Percentiles rank a stretch among this genome's conserved stretches.
These are phyloP conservation scores for Mycena rosella DNA, from an alignment of 768 basidiomycete species.

Conservation along the genomic window DNA sequence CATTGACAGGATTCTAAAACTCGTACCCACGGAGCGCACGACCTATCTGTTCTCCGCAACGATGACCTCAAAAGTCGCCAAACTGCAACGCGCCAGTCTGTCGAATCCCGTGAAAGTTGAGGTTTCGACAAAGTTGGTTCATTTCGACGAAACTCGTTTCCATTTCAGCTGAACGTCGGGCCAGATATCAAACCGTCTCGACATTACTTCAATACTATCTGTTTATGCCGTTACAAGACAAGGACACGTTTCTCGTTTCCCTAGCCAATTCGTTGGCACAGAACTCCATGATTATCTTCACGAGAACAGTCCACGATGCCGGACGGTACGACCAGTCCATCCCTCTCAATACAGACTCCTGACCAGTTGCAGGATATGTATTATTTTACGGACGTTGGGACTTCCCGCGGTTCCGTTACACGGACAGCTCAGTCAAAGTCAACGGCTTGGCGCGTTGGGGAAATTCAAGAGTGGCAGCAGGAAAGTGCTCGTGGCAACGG, in stretches of 20 bases:
- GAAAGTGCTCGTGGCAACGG: constrained; percentile 93
- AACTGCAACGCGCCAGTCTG: constrained; percentile 94
- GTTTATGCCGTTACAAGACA: constrained; percentile 90
- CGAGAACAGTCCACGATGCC: constrained; percentile 94
- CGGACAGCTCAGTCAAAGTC: constrained; percentile 94
- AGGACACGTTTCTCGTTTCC: constrained; percentile 92
- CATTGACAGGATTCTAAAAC: constrained; percentile 96
- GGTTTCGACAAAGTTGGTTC: constrained; percentile 88
- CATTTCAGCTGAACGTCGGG: constrained; percentile 8
- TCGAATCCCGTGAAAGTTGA: constrained; percentile 94
- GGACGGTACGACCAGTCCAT: constrained; percentile 65
- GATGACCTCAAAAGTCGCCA: constrained; percentile 98
- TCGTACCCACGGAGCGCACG: constrained; percentile 92
- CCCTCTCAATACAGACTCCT: background rate
- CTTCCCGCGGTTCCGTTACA: constrained; percentile 97
- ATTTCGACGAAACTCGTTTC: background rate
- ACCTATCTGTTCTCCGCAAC: constrained; percentile 99
- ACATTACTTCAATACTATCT: constrained; percentile 97
- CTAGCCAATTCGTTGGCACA: constrained; percentile 90
- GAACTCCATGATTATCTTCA: constrained; percentile 96
- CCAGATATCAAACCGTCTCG: constrained; percentile 97
- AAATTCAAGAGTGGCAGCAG: constrained; percentile 98
- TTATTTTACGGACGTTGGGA: constrained; percentile 90
- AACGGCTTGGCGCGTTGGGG: constrained; percentile 90
- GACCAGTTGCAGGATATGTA: constrained; percentile 70